These are phyloP conservation scores for Serendipita sp. DNA, from an alignment of 768 basidiomycete genomes.

Conservation along the genomic window DNA sequence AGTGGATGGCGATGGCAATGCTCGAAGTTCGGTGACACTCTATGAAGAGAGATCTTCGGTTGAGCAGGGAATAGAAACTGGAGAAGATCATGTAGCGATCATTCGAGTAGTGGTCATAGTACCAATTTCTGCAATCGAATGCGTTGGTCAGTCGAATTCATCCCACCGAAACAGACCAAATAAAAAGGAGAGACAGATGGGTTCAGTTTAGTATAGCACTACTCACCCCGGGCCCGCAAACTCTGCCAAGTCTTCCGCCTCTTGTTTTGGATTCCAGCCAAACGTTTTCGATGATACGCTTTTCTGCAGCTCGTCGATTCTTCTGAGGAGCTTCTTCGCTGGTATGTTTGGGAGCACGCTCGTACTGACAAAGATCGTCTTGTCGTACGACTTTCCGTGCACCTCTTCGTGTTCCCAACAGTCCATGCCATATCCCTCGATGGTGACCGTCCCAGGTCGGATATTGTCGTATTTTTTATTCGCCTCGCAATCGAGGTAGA, in stretches of 20 bases:
- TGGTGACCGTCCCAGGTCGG: slow-evolving; percentile 4
- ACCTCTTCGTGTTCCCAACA: slow-evolving; percentile 1
- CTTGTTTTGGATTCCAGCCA: not conserved
- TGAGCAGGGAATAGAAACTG: not conserved
- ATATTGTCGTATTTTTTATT: slow-evolving; percentile 4
- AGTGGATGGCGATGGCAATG: not conserved
- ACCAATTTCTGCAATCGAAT: too few species aligned
- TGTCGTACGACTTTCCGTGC: not conserved
- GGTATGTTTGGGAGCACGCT: not conserved
- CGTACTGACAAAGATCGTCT: not conserved
- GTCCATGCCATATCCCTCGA: slow-evolving; percentile 7
- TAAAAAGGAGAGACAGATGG: too few species aligned
- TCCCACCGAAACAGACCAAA: too few species aligned
- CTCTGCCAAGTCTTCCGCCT: not conserved
- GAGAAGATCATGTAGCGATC: not conserved
- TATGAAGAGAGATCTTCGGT: not conserved
- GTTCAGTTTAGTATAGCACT: too few species aligned
- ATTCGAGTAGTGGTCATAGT: not conserved
- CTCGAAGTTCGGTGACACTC: not conserved
- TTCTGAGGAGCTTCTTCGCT: not conserved
- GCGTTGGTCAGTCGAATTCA: too few species aligned
- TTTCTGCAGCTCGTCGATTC: slow-evolving; percentile 3
- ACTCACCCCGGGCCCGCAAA: not conserved
- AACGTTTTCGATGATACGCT: not conserved
- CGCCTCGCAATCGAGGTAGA: slow-evolving; percentile 1